Conservation (phyloP, 2,329 filamentous ascomycete species). For the Aureobasidium uvarum region DNA sequence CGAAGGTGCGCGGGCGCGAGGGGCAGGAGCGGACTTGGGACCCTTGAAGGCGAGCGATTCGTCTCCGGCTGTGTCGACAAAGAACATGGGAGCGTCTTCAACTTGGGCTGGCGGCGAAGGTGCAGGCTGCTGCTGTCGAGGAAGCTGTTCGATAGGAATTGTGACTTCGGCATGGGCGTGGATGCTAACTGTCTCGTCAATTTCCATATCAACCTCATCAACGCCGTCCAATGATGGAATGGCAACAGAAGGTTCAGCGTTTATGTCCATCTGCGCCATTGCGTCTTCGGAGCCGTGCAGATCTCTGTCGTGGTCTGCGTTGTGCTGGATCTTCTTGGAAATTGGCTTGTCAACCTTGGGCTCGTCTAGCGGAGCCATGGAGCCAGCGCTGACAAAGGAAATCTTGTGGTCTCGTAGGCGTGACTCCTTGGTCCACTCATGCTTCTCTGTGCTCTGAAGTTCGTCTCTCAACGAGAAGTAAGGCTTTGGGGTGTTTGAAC, state of each 20-base stretch:
- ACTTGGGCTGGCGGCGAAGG: constrained; percentile 18
- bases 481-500: constrained; percentile 17
- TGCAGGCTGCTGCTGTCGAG: constrained; percentile 11
- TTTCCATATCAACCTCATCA: constrained; percentile 26
- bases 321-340: constrained; percentile 32
- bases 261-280: constrained; percentile 37
- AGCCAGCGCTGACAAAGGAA: constrained; percentile 61
- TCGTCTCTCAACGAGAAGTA: constrained; percentile 56
- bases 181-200: constrained; percentile 23
- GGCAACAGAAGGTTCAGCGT: constrained; percentile 29
- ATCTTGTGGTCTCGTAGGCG: constrained; percentile 58
- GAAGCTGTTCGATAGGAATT: constrained; percentile 3
- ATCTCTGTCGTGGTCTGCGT: constrained; percentile 32
- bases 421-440: constrained; percentile 49
- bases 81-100: constrained; percentile 31
- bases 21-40: constrained; percentile 28
- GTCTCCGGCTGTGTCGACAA: constrained; percentile 39
- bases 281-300: constrained; percentile 35
- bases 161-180: constrained; percentile 21
- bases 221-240: constrained; percentile 27
- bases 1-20: constrained; percentile 44
- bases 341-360: constrained; percentile 35
- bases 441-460: constrained; percentile 56
- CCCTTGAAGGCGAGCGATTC: constrained; percentile 30
- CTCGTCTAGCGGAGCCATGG: constrained; percentile 40